These are phyloP conservation scores for Prinsepia uniflora DNA, from an alignment of 306 rosid species.

Conservation along the genomic window DNA sequence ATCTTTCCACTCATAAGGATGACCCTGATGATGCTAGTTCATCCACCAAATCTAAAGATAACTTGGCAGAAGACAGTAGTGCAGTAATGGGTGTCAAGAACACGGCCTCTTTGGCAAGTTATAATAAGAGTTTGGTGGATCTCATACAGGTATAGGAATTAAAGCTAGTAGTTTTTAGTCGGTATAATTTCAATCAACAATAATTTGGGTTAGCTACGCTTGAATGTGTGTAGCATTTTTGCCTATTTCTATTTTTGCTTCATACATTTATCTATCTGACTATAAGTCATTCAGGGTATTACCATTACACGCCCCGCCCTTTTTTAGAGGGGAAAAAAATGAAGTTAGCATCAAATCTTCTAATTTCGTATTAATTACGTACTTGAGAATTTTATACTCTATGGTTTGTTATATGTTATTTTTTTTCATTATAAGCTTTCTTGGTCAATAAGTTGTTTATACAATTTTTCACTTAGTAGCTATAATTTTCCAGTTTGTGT, in stretches of 20 bases:
- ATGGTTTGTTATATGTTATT: not conserved
- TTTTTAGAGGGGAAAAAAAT: too few species aligned
- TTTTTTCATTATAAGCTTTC: conserved; percentile 9
- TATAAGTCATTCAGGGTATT: too few species aligned
- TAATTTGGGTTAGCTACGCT: not conserved
- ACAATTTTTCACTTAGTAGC: not conserved
- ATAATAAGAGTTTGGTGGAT: conserved; percentile 53
- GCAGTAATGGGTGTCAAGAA: conserved; percentile 26
- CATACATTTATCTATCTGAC: not conserved
- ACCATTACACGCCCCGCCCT: too few species aligned
- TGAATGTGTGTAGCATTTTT: not conserved
- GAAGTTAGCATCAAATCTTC: too few species aligned
- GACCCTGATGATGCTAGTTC: conserved; percentile 64
- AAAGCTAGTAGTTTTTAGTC: not conserved
- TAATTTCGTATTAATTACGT: not conserved
- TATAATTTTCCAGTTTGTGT: not conserved
- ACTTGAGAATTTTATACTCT: not conserved
- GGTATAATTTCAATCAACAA: not conserved
- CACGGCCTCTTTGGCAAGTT: conserved; percentile 28
- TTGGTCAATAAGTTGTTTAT: not conserved
- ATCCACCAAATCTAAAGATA: conserved; percentile 39
- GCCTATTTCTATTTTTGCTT: not conserved
- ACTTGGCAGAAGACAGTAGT: conserved; percentile 28
- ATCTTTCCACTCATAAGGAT: conserved; percentile 63
- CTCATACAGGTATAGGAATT: conserved; percentile 53